phyloP scores from a whole-genome alignment of 768 basidiomycete species.

The Pulveroboletus ravenelii region DNA sequence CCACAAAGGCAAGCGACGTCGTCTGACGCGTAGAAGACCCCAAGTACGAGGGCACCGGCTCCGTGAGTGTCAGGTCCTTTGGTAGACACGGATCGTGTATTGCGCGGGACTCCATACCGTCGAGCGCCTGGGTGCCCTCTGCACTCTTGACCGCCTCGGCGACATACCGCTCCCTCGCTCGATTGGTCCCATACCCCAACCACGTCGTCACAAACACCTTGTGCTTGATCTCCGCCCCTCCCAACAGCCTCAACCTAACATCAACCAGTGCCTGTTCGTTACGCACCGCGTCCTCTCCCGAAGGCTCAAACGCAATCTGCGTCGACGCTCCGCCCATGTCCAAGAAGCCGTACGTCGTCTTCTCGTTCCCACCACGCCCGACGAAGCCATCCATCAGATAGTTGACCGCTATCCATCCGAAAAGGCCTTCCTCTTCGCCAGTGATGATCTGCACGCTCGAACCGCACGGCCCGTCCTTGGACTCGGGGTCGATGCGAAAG shows the following conservation, averaged over 20 bases:
- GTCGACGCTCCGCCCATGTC: slow-evolving; percentile 99
- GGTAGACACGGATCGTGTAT: slow-evolving; percentile 92
- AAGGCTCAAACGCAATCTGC: slow-evolving; percentile 96
- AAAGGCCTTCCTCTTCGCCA: slow-evolving; percentile 96
- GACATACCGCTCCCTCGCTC: slow-evolving; percentile 92
- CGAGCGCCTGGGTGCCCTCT: slow-evolving; percentile 34
- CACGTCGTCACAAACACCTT: slow-evolving; percentile 97
- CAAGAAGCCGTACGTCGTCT: slow-evolving; percentile 92
- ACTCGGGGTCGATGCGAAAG: slow-evolving; percentile 70
- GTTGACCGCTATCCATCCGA: slow-evolving; percentile 99
- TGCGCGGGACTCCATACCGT: slow-evolving; percentile 26
- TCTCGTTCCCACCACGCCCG: slow-evolving; percentile 39
- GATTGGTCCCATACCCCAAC: slow-evolving; percentile 97
- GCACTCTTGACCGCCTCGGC: slow-evolving; percentile 58
- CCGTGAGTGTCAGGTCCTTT: slow-evolving; percentile 58
- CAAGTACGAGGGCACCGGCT: slow-evolving; percentile 45
- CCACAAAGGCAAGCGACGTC: slow-evolving; percentile 60
- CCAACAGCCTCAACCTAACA: slow-evolving; percentile 75
- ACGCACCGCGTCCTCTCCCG: slow-evolving; percentile 45
- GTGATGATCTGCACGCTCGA: slow-evolving; percentile 91
- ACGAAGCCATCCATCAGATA: slow-evolving; percentile 97
- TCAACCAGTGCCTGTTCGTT: slow-evolving; percentile 59
- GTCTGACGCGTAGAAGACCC: slow-evolving; percentile 40
- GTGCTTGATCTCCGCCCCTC: slow-evolving; percentile 84
- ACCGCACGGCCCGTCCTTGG: slow-evolving; percentile 78